Conservation (phyloP, 2,329 filamentous ascomycete genomes). For the Ophiostoma ips region DNA sequence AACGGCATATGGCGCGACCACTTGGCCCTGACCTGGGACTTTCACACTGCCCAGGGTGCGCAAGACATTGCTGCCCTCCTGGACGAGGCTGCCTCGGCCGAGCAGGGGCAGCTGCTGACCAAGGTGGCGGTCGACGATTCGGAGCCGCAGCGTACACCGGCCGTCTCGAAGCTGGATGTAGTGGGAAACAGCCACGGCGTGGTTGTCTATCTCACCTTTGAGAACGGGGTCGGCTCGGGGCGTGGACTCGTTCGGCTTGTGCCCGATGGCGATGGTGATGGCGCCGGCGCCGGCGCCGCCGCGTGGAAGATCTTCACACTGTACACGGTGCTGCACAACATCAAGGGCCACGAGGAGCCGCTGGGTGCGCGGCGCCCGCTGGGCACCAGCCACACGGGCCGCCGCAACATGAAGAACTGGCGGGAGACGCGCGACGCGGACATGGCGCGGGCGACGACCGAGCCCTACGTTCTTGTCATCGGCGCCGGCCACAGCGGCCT, state of each 20-base stretch:
- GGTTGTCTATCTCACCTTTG: constrained; percentile 40
- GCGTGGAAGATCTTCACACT: constrained; percentile 50
- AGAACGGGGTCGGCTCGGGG: constrained; percentile 39
- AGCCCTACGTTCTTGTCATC: constrained; percentile 45
- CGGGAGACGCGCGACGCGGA: constrained; percentile 36
- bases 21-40: constrained; percentile 41
- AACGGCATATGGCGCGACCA: constrained; percentile 46
- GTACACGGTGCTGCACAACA: constrained; percentile 42
- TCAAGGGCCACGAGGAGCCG: constrained; percentile 40
- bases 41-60: constrained; percentile 34
- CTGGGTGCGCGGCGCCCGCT: constrained; percentile 32
- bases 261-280: constrained; percentile 16
- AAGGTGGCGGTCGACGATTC: constrained; percentile 32
- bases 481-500: constrained; percentile 49
- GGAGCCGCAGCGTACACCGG: constrained; percentile 29
- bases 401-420: constrained; percentile 44
- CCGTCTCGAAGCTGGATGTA: constrained; percentile 32
- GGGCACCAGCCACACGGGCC: constrained; percentile 42
- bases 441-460: constrained; percentile 30
- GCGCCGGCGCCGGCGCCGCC: constrained; percentile 19
- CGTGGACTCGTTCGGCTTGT: constrained; percentile 41
- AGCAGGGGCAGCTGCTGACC: constrained; percentile 20
- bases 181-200: constrained; percentile 36
- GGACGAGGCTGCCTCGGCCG: constrained; percentile 17
- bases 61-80: constrained; percentile 28